These are phyloP conservation scores for Apiospora saccharicola DNA, from an alignment of 2,329 filamentous ascomycete species.

Conservation along the genomic window DNA sequence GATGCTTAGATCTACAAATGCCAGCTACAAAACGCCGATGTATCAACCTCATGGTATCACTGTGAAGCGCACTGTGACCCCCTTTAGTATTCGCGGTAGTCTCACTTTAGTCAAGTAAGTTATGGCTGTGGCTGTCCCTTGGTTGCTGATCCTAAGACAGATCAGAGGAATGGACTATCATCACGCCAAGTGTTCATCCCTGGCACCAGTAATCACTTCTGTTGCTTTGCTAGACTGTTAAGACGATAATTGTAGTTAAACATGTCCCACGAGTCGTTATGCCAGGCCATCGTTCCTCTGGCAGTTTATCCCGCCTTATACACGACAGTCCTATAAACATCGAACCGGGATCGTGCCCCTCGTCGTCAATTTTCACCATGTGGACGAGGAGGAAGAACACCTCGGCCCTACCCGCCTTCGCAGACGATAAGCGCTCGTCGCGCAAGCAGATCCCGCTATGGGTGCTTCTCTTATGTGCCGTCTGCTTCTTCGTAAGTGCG, in stretches of 20 bases:
- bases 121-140: background rate
- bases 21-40: background rate
- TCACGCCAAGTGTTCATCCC: constrained; percentile 3
- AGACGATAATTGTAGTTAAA: background rate
- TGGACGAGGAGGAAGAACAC: constrained; percentile 31
- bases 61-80: constrained; percentile 11
- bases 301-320: constrained; percentile 33
- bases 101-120: background rate
- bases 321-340: background rate
- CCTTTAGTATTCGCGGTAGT: background rate
- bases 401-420: constrained; percentile 26
- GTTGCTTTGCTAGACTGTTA: background rate
- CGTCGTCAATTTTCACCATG: background rate
- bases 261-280: constrained; percentile 29
- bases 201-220: background rate
- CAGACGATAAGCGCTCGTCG: constrained; percentile 23
- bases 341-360: constrained; percentile 25
- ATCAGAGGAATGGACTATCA: background rate
- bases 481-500: constrained; percentile 33
- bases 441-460: constrained; percentile 28
- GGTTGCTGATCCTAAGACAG: background rate
- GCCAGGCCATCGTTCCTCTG: constrained; percentile 35
- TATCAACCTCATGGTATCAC: background rate
- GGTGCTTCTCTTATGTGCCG: constrained; percentile 32
- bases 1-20: background rate